Base-by-base conservation (phyloP, 2,329 filamentous ascomycete genomes). In the Clonostachys byssicola region DNA sequence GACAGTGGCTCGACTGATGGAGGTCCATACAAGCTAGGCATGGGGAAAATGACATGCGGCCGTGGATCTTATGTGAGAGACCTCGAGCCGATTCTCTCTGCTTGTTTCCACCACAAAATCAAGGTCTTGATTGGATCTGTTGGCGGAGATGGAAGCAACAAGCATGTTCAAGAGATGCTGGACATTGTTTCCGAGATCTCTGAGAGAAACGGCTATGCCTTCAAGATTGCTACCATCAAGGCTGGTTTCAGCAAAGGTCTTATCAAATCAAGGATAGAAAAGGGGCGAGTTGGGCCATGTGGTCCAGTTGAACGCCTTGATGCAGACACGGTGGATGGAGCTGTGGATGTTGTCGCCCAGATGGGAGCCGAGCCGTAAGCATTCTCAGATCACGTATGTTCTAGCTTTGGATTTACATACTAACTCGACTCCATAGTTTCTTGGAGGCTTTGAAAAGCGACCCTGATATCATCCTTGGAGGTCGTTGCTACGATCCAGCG, bases 21-120 rank as follows among this genome's bases (percentile, higher is more conserved):
- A 2, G 60, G 59, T 41, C 66, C 67, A 0, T 59, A 61, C 18
- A 68, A 68, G 46, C 58, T 70, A 2, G 70, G 64, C 3, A 54
- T 68, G 34, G 61, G 62, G 0, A 54, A 50, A 9, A 72, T 66
- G 60, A 72, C 67, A 0, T 62, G 58, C 13, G 62, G 63, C 0
- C 60, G 65, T 17, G 52, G 54, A 1, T 54, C 64, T 0, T 75
- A 75, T 45, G 45, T 60, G 5, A 60, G 69, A 4, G 73, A 76
- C 46, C 56, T 75, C 1, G 52, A 53, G 45, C 38, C 59, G 39
- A 42, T 58, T 60, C 14, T 57, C 56, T 20, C 50, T 42, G 56
- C 59, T 44, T 38, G 54, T 41, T 49, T 52, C 20, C 52, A 57
- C 16, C 43, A 55, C 41, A 56, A 54, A 42, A 49, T 56, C 47